A percentile compares a stretch with the other conserved stretches of the same genome.
Evolutionary conservation across 441 rosid genomes (phyloP).

Genomic region (Gossypium gossypioides): DNA sequence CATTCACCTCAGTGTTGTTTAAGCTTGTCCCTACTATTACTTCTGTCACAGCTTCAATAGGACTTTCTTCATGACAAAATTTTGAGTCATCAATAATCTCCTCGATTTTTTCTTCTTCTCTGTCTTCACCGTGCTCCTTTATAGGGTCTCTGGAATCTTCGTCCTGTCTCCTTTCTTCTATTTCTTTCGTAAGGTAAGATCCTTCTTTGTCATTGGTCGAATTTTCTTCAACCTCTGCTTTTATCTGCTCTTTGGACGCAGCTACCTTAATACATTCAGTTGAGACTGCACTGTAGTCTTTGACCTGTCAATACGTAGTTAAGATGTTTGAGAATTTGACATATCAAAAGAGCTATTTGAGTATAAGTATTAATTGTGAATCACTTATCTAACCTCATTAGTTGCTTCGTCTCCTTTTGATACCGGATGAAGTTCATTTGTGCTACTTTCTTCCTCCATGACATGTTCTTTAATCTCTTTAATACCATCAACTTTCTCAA

Average conservation of each 20-base stretch:
- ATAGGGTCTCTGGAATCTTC: background rate
- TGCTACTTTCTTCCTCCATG: conserved; percentile 18
- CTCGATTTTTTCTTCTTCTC: conserved; percentile 14
- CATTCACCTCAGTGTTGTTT: background rate
- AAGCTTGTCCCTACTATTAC: conserved; percentile 10
- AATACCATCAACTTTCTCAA: conserved; percentile 18
- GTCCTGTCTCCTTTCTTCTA: conserved; percentile 12
- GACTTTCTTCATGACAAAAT: background rate
- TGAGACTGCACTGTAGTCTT: conserved; percentile 12
- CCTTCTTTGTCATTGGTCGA: conserved; percentile 15
- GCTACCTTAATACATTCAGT: background rate
- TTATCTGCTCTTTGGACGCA: conserved; percentile 15
- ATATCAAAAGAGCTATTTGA: background rate
- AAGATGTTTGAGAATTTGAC: background rate
- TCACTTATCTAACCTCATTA: conserved; percentile 20
- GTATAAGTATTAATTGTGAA: background rate
- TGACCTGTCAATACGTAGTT: conserved; percentile 24
- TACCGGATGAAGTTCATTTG: conserved; percentile 16
- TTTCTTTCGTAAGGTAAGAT: background rate
- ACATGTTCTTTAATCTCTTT: conserved; percentile 19
- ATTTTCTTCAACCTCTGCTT: conserved; percentile 7
- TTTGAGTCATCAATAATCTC: background rate
- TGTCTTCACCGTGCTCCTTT: background rate
- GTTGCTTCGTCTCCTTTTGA: conserved; percentile 19
- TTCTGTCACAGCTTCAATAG: background rate